Base-by-base conservation (phyloP, 306 rosid species). In the Erythrophleum fordii region DNA sequence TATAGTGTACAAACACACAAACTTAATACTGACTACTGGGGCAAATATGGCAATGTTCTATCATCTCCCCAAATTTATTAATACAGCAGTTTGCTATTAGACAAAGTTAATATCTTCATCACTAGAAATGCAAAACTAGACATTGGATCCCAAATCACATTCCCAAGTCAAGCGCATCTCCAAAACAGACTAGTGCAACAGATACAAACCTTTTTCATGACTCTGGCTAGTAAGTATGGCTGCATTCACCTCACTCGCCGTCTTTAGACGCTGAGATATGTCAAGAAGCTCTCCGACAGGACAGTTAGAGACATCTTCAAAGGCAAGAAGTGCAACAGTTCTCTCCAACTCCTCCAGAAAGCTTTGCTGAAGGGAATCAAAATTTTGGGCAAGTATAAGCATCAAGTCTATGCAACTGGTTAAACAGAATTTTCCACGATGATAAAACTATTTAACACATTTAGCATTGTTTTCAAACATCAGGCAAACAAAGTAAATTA, bases 171-270 rank as follows among this genome's bases (percentile, higher is more conserved):
- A 35, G 71, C 71, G n/a, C 16, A n/a, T n/a, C n/a, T n/a, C 22
- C 52, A 4, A 59, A 75, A 56, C 78, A 68, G 48, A 61, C 18
- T 61, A 44, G 18, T 22, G 71, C 76, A 62, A n/a, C 51, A 69
- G 77, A 52, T 44, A 42, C 91, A 66, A 45, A 93, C 99, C 99
- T 89, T 95, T 95, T 89, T 95, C 98, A 46, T 95, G 98, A 86
- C 97, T 91, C 85, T 95, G 98, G 85, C 97, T 95, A 7, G 94
- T 92, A 67, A 95, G 93, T 61, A 95, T 95, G 84, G 99, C 99
- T 11, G 99, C 99, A 88, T 95, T 95, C 79, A 95, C 97, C 88
- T 95, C 99, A 77, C 97, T 93, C 49, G 99, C 99, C 17, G 97
- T 95, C 88, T 95, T 95, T 79, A 95, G 91, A 77, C 98, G 98